Evolutionary conservation across 768 basidiomycete species (phyloP).

Genomic region (Auricularia auricula-judae): DNA sequence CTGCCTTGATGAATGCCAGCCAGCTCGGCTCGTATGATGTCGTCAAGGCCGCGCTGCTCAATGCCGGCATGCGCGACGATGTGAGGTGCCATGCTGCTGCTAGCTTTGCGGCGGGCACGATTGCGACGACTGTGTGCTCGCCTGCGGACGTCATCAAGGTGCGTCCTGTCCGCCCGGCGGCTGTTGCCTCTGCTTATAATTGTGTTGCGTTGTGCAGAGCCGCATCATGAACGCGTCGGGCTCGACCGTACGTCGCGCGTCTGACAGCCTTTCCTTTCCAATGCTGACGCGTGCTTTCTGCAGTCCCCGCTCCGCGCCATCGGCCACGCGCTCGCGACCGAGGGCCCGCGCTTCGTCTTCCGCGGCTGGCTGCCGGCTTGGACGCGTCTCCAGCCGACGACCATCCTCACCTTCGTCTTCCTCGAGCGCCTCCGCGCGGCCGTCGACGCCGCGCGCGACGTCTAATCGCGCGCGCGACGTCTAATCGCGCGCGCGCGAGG

Average conservation of each 20-base stretch:
- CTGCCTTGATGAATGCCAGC: slow-evolving; percentile 83
- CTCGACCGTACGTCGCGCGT: slow-evolving; percentile 41
- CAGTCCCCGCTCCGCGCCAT: slow-evolving; percentile 68
- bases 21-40: slow-evolving; percentile 91
- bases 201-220: slow-evolving; percentile 28
- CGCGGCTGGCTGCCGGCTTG: slow-evolving; percentile 87
- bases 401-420: slow-evolving; percentile 78
- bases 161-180: slow-evolving; percentile 3
- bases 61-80: slow-evolving; percentile 66
- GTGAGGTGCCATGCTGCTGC: slow-evolving; percentile 77
- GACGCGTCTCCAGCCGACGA: slow-evolving; percentile 77
- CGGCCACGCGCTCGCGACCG: slow-evolving; percentile 50
- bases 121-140: slow-evolving; percentile 82
- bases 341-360: slow-evolving; percentile 86
- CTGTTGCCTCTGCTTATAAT: too few species aligned
- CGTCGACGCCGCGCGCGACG: not conserved
- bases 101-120: slow-evolving; percentile 82
- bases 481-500: too few species aligned
- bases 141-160: slow-evolving; percentile 81
- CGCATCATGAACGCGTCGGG: slow-evolving; percentile 87
- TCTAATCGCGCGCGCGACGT: too few species aligned
- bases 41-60: slow-evolving; percentile 77
- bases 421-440: slow-evolving; percentile 32
- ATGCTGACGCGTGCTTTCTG: not conserved
- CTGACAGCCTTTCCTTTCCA: not conserved